These are phyloP conservation scores for Trypanosoma lewisi DNA, from an alignment of 208 protist species.

Conservation along the genomic window DNA sequence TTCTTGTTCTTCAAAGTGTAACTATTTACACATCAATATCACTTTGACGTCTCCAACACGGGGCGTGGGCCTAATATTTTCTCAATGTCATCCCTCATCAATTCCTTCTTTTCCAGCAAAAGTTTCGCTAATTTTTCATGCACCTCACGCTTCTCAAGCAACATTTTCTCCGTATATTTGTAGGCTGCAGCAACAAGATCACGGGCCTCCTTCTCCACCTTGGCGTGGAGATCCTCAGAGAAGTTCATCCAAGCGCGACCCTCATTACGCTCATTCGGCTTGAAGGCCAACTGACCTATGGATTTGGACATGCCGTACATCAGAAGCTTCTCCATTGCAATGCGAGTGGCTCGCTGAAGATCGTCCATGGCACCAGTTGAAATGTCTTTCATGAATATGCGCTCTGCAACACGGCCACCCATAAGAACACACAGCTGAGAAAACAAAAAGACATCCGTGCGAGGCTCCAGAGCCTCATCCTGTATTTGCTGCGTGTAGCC, in stretches of 20 bases:
- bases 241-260: constrained; percentile 89
- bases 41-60: neutral
- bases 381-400: constrained; percentile 84
- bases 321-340: constrained; percentile 87
- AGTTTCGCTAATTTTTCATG: constrained; percentile 70
- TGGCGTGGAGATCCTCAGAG: constrained; percentile 85
- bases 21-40: neutral
- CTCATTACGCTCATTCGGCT: constrained; percentile 86
- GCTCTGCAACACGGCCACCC: constrained; percentile 87
- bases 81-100: constrained; percentile 76
- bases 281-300: constrained; percentile 85
- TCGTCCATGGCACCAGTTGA: constrained; percentile 92
- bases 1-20: too few relatives aligned
- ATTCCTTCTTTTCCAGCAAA: constrained; percentile 86
- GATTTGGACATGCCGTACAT: constrained; percentile 89
- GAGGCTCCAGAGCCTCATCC: constrained; percentile 87
- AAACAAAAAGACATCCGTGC: constrained; percentile 85
- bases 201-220: constrained; percentile 83
- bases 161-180: constrained; percentile 58
- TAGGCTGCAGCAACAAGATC: constrained; percentile 72
- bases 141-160: constrained; percentile 66
- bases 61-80: constrained; percentile 74
- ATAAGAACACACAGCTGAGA: constrained; percentile 90
- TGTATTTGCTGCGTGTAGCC: constrained; percentile 93
- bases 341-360: constrained; percentile 83